A percentile compares a stretch with the other conserved stretches of the same genome.
These are phyloP conservation scores for Colletotrichum sp. DNA, from an alignment of 2,329 filamentous ascomycete genomes.

Conservation along the genomic window DNA sequence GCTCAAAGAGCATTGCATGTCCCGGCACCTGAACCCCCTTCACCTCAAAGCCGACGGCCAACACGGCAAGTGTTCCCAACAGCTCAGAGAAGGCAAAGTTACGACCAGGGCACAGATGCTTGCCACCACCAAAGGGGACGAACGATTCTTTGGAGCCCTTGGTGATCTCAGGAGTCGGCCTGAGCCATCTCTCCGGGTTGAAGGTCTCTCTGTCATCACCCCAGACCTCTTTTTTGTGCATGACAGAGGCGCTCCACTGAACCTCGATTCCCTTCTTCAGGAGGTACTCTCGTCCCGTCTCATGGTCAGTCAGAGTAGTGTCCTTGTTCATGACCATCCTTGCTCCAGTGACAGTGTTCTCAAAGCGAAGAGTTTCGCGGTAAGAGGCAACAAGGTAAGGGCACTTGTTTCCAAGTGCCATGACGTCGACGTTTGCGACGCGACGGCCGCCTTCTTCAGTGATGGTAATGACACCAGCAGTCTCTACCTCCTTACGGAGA, in stretches of 20 bases:
- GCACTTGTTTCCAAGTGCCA: conserved; percentile 39
- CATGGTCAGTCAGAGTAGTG: conserved; percentile 32
- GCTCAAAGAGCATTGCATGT: conserved; percentile 2
- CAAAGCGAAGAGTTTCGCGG: conserved; percentile 47
- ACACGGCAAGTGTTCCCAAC: conserved; percentile 23
- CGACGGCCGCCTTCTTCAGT: conserved; percentile 5
- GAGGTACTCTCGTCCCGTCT: conserved; percentile 26
- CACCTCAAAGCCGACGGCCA: conserved; percentile 28
- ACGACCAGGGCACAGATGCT: conserved; percentile 35
- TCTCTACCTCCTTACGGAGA: conserved; percentile 35
- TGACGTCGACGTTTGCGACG: conserved; percentile 34
- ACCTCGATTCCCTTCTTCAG: conserved; percentile 30
- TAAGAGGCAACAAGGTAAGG: conserved; percentile 46
- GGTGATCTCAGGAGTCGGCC: neutral
- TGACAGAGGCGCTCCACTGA: conserved; percentile 28
- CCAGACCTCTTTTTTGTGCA: conserved; percentile 29
- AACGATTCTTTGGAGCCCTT: conserved; percentile 28
- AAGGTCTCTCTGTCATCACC: conserved; percentile 28
- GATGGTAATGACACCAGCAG: conserved; percentile 11
- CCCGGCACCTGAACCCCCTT: conserved; percentile 26
- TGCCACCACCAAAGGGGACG: conserved; percentile 36
- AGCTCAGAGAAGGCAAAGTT: conserved; percentile 37
- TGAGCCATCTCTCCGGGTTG: conserved; percentile 28
- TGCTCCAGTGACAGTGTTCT: conserved; percentile 39
- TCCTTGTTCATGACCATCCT: conserved; percentile 44